These are phyloP conservation scores for Colletotrichum euphorbiae DNA, from an alignment of 2,329 filamentous ascomycete genomes.

Conservation along the genomic window DNA sequence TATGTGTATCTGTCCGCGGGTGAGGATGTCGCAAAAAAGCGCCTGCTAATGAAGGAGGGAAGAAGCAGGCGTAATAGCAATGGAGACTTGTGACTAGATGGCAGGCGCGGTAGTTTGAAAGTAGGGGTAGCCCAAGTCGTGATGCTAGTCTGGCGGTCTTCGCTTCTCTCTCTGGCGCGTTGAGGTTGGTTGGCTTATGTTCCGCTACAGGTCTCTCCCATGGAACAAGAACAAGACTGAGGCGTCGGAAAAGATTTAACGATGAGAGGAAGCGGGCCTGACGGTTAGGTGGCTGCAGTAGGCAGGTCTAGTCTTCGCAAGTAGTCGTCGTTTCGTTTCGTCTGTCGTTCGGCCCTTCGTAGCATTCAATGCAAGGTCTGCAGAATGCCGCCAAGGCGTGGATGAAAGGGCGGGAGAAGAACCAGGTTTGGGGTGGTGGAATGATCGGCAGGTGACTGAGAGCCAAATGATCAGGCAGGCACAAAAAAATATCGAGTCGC, in stretches of 20 bases:
- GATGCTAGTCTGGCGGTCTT: background rate
- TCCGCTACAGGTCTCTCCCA: slow-evolving; percentile 18
- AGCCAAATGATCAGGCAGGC: slow-evolving; percentile 12
- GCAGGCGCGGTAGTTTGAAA: slow-evolving; percentile 6
- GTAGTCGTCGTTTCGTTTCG: slow-evolving; percentile 20
- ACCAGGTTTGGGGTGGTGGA: background rate
- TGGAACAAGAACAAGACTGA: slow-evolving; percentile 16
- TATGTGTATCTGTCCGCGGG: slow-evolving; percentile 2
- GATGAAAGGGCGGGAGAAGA: too few relatives aligned
- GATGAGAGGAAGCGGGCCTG: background rate
- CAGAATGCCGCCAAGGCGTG: slow-evolving; percentile 15
- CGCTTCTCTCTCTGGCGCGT: background rate
- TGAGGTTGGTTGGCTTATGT: background rate
- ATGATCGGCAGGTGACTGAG: slow-evolving; percentile 5
- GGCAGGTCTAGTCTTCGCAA: background rate
- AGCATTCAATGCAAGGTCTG: slow-evolving; percentile 1
- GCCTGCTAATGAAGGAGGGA: slow-evolving; percentile 7
- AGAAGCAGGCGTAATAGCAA: slow-evolving; percentile 15
- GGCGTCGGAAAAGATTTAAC: background rate
- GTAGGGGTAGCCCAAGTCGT: slow-evolving; percentile 5
- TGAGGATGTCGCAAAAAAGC: background rate
- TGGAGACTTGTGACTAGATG: slow-evolving; percentile 14
- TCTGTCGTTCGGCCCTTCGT: slow-evolving; percentile 27
- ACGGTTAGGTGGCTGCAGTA: background rate
- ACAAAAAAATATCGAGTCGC: background rate